Evolutionary conservation across 2,329 filamentous ascomycete species (phyloP).

Genomic region (Cercospora canescens): DNA sequence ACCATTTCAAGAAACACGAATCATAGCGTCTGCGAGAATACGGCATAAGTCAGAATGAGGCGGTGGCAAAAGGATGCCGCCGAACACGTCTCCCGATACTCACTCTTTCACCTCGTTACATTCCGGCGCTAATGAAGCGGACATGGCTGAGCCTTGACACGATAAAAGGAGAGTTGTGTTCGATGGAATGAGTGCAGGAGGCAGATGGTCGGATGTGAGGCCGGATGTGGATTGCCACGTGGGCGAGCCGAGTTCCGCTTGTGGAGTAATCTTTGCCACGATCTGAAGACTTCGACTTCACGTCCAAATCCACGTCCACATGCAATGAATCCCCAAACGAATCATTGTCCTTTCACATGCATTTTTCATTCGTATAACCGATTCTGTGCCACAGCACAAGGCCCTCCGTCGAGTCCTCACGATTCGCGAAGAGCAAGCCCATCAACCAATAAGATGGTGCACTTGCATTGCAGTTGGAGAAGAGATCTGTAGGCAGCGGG

Average conservation of each 20-base stretch:
- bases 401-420: too few relatives aligned
- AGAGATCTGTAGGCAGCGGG: neutral
- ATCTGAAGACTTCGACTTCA: neutral
- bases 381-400: too few relatives aligned
- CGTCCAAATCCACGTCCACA: neutral
- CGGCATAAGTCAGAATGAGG: neutral
- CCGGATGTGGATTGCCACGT: neutral
- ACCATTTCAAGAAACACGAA: conserved; percentile 98
- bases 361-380: too few relatives aligned
- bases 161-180: neutral
- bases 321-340: neutral
- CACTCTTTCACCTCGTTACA: conserved; percentile 97
- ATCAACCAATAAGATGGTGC: too few relatives aligned
- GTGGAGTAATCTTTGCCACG: neutral
- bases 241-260: neutral
- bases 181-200: neutral
- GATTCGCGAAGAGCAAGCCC: too few relatives aligned
- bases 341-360: neutral
- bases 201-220: neutral
- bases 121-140: conserved; percentile 88
- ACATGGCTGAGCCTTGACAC: conserved; percentile 60
- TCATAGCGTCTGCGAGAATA: conserved; percentile 77
- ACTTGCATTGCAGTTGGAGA: neutral
- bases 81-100: neutral
- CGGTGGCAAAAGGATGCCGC: neutral